Conservation (phyloP, 495 filamentous ascomycete species). For the Xylaria cubensis region DNA sequence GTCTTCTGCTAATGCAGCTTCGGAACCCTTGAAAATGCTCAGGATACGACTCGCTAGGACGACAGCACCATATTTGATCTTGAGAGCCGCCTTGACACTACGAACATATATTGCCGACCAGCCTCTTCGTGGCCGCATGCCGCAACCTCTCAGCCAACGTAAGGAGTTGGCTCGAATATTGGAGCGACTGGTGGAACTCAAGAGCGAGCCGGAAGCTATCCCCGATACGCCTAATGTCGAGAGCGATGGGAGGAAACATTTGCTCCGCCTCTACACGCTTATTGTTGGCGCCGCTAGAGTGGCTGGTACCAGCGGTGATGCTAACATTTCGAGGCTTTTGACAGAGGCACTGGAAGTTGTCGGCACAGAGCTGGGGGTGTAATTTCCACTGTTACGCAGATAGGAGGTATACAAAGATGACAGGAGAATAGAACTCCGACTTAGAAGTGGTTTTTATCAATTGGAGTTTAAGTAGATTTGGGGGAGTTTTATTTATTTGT, state of each 20-base stretch:
- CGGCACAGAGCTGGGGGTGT: constrained; percentile 68
- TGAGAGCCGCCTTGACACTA: constrained; percentile 79
- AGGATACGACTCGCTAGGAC: constrained; percentile 72
- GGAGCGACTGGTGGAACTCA: constrained; percentile 64
- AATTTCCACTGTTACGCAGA: neutral
- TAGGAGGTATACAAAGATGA: neutral
- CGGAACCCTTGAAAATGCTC: constrained; percentile 41
- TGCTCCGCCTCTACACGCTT: constrained; percentile 84
- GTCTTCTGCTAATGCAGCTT: constrained; percentile 26
- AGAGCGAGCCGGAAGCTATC: constrained; percentile 74
- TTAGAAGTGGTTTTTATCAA: neutral
- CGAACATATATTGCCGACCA: constrained; percentile 89
- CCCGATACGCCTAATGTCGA: constrained; percentile 65
- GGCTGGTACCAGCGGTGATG: constrained; percentile 67
- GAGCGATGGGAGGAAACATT: constrained; percentile 67
- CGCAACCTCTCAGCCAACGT: constrained; percentile 82
- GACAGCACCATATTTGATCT: constrained; percentile 81
- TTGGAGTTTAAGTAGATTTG: constrained; percentile 1
- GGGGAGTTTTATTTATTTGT: constrained; percentile 4
- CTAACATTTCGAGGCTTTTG: constrained; percentile 63
- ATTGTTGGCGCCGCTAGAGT: constrained; percentile 72
- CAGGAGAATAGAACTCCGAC: neutral
- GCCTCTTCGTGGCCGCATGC: constrained; percentile 88
- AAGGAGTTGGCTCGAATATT: constrained; percentile 79
- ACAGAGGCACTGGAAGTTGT: constrained; percentile 69